Conservation (phyloP, 2,329 filamentous ascomycete genomes). For the Calcarisporium arbuscula region DNA sequence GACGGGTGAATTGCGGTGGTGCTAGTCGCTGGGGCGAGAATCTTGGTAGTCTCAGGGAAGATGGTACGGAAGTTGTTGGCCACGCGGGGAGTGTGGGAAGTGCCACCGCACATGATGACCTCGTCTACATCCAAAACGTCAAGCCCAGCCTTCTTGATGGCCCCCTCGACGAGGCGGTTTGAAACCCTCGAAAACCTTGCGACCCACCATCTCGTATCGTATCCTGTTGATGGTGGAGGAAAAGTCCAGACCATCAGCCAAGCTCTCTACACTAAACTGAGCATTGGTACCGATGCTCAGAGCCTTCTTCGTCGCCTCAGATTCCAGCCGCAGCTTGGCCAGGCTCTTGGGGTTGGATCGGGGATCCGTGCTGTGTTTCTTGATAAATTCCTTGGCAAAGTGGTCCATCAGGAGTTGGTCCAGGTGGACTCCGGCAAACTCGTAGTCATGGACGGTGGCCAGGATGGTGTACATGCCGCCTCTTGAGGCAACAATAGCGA, state of each 20-base stretch:
- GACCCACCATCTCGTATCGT: slow-evolving; percentile 82
- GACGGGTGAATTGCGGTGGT: slow-evolving; percentile 83
- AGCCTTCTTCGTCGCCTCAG: slow-evolving; percentile 86
- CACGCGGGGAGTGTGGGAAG: slow-evolving; percentile 89
- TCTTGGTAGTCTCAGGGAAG: slow-evolving; percentile 72
- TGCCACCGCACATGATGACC: slow-evolving; percentile 87
- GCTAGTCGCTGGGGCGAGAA: slow-evolving; percentile 78
- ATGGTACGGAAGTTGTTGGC: slow-evolving; percentile 70
- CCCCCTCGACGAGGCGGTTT: slow-evolving; percentile 77
- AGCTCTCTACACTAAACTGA: slow-evolving; percentile 85
- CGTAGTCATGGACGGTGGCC: slow-evolving; percentile 91
- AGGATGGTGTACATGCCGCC: slow-evolving; percentile 95
- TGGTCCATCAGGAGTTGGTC: slow-evolving; percentile 91
- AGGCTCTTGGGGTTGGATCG: slow-evolving; percentile 72
- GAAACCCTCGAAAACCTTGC: slow-evolving; percentile 84
- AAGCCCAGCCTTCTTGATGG: slow-evolving; percentile 84
- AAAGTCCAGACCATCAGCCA: slow-evolving; percentile 87
- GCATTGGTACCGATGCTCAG: slow-evolving; percentile 84
- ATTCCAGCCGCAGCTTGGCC: slow-evolving; percentile 88
- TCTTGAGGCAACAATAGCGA: slow-evolving; percentile 82
- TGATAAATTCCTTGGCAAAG: slow-evolving; percentile 97
- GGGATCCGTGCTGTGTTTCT: slow-evolving; percentile 90
- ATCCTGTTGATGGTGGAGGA: slow-evolving; percentile 86
- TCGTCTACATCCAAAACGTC: slow-evolving; percentile 92
- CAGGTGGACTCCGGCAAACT: slow-evolving; percentile 77